These are phyloP conservation scores for Penicillium verrucosum DNA, from an alignment of 2,329 filamentous ascomycete species.

Conservation along the genomic window DNA sequence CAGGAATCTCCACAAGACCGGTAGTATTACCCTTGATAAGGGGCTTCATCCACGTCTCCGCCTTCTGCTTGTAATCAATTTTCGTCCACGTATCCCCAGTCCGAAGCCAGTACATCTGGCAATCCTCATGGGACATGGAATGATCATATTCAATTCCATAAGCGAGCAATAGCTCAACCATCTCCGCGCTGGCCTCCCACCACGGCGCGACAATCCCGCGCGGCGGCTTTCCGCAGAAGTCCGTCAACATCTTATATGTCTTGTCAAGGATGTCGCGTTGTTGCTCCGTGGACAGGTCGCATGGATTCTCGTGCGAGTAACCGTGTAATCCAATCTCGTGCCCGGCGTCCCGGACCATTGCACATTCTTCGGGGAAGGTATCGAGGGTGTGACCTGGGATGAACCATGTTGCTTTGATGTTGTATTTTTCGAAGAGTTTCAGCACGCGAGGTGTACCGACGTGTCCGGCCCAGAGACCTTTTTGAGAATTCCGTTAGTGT, in stretches of 20 bases:
- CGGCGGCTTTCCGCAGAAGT: conserved; percentile 71
- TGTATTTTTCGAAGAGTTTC: conserved; percentile 68
- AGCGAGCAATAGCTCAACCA: conserved; percentile 47
- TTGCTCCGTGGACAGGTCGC: conserved; percentile 70
- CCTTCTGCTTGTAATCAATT: conserved; percentile 41
- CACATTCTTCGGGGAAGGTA: conserved; percentile 65
- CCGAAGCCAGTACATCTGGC: conserved; percentile 44
- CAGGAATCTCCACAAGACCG: conserved; percentile 44
- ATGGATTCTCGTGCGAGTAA: conserved; percentile 72
- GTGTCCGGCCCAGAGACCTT: conserved; percentile 64
- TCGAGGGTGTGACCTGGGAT: conserved; percentile 63
- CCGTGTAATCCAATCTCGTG: conserved; percentile 68
- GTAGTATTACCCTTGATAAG: conserved; percentile 34
- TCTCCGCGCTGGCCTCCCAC: conserved; percentile 68
- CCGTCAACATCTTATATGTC: conserved; percentile 68
- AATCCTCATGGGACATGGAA: conserved; percentile 46
- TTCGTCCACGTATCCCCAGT: conserved; percentile 44
- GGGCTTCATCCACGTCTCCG: conserved; percentile 47
- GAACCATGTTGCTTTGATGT: conserved; percentile 67
- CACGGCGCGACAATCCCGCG: conserved; percentile 70
- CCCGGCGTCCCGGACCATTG: conserved; percentile 58
- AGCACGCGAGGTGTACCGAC: conserved; percentile 63
- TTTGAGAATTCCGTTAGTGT: not conserved
- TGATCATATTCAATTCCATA: conserved; percentile 48
- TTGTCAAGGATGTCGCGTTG: conserved; percentile 74